Evolutionary conservation across 352 stramenopile genomes (phyloP), one percentile per base, ranked within the genome.

Genomic region (Phytophthora chlamydospora): DNA sequence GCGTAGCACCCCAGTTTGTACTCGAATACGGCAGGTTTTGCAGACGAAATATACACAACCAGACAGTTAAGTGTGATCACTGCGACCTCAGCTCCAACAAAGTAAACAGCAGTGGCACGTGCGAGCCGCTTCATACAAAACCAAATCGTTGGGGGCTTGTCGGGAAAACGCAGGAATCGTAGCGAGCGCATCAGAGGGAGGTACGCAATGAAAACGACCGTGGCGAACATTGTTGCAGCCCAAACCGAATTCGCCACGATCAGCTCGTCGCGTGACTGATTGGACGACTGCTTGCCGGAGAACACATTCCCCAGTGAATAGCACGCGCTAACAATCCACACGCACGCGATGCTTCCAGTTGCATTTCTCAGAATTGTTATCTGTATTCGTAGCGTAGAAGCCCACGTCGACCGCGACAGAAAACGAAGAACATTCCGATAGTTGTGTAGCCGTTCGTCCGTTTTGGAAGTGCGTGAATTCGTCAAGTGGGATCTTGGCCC

Each of bases 1-100:
- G 45, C 27, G 35, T 79, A 79, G 42, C 64, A 74, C 7, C 73
- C 62, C 10, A 62, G 1, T 8, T 60, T 68, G 31, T 60, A 52
- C n/a, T 60, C 48, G 8, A 44, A 39, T 3, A n/a, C 33, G 10
- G 14, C 5, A 11, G 45, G 41, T 4, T 34, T 19, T 14, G 43
- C 4, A 8, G 13, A 12, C n/a, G 12, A 54, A 35, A 66, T 42
- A 17, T 55, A 46, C 10, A 21, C 43, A n/a, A 21, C 45, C 7
- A 61, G 10, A 13, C 38, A 51, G 10, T 36, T 36, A 31, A 40
- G 40, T 6, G 34, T 36, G 19, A 67, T 14, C 5, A 61, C 27
- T 35, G 35, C 16, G 8, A 42, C n/a, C 4, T 40, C 11, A 16
- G 35, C 21, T 13, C 35, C 41, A 10, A 49, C 11, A 27, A 66